Evolutionary conservation across 495 filamentous ascomycete genomes (phyloP).

Genomic region (Evansstolkia leycettana): DNA sequence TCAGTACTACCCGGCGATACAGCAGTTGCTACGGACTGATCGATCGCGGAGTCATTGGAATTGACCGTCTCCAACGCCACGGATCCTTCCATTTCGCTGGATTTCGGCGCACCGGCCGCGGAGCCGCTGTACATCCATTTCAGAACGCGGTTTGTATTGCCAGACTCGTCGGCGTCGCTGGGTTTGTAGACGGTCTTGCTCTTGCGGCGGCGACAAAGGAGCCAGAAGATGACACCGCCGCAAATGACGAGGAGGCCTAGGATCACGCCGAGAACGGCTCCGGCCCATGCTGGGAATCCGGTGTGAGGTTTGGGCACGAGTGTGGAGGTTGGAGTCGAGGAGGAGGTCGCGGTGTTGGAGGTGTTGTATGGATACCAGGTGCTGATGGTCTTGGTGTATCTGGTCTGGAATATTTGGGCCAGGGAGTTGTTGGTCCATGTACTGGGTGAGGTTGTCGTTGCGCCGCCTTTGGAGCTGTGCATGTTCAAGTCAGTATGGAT

Average conservation of each 20-base stretch:
- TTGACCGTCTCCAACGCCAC: conserved; percentile 5
- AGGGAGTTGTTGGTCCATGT: conserved; percentile 42
- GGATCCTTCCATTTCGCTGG: conserved; percentile 1
- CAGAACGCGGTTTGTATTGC: conserved; percentile 1
- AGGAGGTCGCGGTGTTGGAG: conserved; percentile 1
- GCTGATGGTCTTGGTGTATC: conserved; percentile 44
- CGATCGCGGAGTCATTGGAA: background rate
- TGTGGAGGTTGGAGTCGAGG: conserved; percentile 9
- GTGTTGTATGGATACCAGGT: conserved; percentile 48
- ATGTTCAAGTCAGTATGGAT: too few species aligned
- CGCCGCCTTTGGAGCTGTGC: conserved; percentile 42
- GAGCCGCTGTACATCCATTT: conserved; percentile 9
- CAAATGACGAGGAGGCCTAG: conserved; percentile 48
- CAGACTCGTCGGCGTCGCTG: conserved; percentile 1
- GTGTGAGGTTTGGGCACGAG: background rate
- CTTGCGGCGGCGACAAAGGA: conserved; percentile 43
- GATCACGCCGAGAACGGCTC: conserved; percentile 54
- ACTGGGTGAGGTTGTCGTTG: conserved; percentile 36
- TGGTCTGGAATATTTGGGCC: conserved; percentile 35
- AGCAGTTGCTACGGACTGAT: background rate
- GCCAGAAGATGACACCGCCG: conserved; percentile 34
- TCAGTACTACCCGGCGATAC: background rate
- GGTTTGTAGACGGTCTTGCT: conserved; percentile 7
- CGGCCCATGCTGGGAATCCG: conserved; percentile 47
- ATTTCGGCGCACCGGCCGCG: conserved; percentile 3